phyloP scores from a whole-genome alignment of 106 monocot genomes.

The Acorus calamus region DNA sequence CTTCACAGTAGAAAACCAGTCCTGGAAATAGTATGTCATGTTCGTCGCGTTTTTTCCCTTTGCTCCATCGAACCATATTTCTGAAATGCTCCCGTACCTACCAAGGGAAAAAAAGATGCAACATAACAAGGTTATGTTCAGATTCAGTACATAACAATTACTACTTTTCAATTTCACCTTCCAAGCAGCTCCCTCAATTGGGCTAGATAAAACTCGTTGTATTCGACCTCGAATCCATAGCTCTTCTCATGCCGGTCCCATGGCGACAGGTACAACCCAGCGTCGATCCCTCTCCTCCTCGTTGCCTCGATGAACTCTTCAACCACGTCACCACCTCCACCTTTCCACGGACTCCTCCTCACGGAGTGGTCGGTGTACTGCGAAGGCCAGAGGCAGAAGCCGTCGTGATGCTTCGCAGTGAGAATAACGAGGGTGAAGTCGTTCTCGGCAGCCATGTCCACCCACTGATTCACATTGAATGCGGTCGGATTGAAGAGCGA shows the following conservation, averaged over 20 bases:
- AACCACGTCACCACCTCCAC: slow-evolving; percentile 61
- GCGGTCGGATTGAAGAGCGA: slow-evolving; percentile 41
- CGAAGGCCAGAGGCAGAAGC: slow-evolving; percentile 96
- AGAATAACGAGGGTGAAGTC: slow-evolving; percentile 64
- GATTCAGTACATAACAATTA: too few species aligned
- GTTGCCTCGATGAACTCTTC: slow-evolving; percentile 51
- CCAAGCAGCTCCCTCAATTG: slow-evolving; percentile 66
- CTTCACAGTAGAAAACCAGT: slow-evolving; percentile 67
- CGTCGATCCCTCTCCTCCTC: slow-evolving; percentile 36
- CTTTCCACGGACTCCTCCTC: slow-evolving; percentile 47
- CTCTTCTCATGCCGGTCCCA: slow-evolving; percentile 83
- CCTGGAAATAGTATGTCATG: slow-evolving; percentile 80
- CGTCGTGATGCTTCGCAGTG: slow-evolving; percentile 84
- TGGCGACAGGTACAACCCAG: slow-evolving; percentile 76
- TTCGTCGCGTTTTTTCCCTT: slow-evolving; percentile 62
- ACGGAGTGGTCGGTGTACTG: slow-evolving; percentile 65
- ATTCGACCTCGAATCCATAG: slow-evolving; percentile 52
- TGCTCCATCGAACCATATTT: slow-evolving; percentile 97
- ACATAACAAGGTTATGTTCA: neutral
- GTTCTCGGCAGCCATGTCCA: slow-evolving; percentile 32
- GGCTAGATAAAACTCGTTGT: slow-evolving; percentile 77
- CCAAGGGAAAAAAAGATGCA: neutral
- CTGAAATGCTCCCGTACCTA: slow-evolving; percentile 64
- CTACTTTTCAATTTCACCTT: slow-evolving; percentile 14
- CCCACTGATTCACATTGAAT: slow-evolving; percentile 63